Evolutionary conservation across 805 yeast species (phyloP), one percentile per base, ranked within the genome.

Genomic region (Pichia nakasei): DNA sequence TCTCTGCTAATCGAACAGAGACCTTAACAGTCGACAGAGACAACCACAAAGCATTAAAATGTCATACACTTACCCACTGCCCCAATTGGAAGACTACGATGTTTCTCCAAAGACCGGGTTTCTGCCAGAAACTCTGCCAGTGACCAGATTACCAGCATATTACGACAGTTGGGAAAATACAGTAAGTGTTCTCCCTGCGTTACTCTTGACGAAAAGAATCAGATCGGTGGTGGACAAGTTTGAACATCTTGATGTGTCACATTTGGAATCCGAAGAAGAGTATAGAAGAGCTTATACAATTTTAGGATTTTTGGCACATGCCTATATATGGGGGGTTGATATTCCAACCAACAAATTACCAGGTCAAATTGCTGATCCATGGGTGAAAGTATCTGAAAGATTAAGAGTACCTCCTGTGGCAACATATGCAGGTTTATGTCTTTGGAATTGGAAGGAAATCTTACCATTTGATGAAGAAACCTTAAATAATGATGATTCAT

Each of bases 241-340:
- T 54, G 85, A 88, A 1, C 46, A 70, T 2, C 67, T 91, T 36
- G 58, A 72, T 3, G 71, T 76, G 2, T 69, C 67, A 9, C 59
- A 69, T 5, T 64, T 82, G 31, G 48, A 59, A 21, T 38, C 68
- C 5, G 72, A 65, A 35, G 67, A 67, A 11, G 81, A 85, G 51
- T 70, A 72, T 57, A 73, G 95, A 58, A 72, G 97, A 53, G 96
- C 96, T 0, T 85, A 85, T 61, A 78, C 84, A 17, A 66, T 87
- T 3, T 68, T 89, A 24, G 81, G 91, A 12, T 89, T 88, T 55
- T 61, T 91, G 37, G 74, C 87, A 2, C 96, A 89, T 61, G 95
- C 93, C 1, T 89, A 89, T 58, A 80, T 89, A 21, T 89, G 97
- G 97, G 82, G 86, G 2, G 76, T 76, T 19, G 78, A 76, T 44